A percentile compares a stretch with the other conserved stretches of the same genome.
Conservation (phyloP, 441 rosid genomes). For the Syzygium syzygioides region DNA sequence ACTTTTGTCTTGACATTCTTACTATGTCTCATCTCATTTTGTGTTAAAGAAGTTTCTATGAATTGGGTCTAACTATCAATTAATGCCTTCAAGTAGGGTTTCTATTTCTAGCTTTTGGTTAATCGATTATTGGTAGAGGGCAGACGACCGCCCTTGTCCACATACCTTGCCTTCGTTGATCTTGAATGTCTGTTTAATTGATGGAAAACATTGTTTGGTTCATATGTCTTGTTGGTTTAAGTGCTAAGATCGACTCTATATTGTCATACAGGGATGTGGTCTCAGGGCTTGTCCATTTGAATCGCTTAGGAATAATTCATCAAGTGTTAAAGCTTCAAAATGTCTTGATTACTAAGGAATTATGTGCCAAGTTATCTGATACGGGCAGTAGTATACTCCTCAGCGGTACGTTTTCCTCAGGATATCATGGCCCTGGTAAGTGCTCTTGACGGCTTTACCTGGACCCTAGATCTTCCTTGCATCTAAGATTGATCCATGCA, state of each 20-base stretch:
- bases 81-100: constrained; percentile 1
- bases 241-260: neutral
- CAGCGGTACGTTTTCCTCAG: constrained; percentile 67
- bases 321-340: constrained; percentile 89
- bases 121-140: neutral
- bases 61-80: neutral
- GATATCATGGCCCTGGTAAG: constrained; percentile 69
- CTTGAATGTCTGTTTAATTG: constrained; percentile 5
- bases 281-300: constrained; percentile 80
- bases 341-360: constrained; percentile 66
- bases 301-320: constrained; percentile 80
- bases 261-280: constrained; percentile 57
- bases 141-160: neutral
- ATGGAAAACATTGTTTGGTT: neutral
- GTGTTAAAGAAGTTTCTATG: neutral
- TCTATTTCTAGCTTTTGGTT: neutral
- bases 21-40: neutral
- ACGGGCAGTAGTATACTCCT: constrained; percentile 88
- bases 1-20: neutral
- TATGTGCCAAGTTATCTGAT: constrained; percentile 88
- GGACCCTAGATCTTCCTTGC: neutral
- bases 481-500: neutral
- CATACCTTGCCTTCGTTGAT: constrained; percentile 18
- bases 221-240: neutral
- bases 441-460: neutral